These are phyloP conservation scores for Ceratocystis variospora DNA, from an alignment of 2,329 filamentous ascomycete genomes.

Conservation along the genomic window DNA sequence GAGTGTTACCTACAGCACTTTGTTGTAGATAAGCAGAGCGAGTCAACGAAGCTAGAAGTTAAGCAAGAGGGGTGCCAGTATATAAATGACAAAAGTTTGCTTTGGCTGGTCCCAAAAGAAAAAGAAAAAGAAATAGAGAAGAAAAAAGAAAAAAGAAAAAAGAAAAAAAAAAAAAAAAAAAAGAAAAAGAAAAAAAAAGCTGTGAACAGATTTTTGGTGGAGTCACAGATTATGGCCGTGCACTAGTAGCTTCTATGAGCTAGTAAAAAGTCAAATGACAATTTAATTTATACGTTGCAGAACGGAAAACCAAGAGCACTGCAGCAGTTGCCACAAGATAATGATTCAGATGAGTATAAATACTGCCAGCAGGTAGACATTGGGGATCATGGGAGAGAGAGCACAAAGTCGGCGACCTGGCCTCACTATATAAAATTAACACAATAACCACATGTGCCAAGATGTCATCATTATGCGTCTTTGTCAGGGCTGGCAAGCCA, in stretches of 20 bases:
- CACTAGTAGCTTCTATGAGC: not conserved
- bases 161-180: constrained; percentile 9
- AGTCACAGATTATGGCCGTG: not conserved
- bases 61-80: too few species aligned
- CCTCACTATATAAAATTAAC: too few species aligned
- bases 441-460: too few species aligned
- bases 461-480: too few species aligned
- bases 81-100: too few species aligned
- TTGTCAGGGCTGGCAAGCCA: too few species aligned
- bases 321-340: too few species aligned
- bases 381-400: too few species aligned
- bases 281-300: not conserved
- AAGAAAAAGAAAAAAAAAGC: not conserved
- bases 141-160: not conserved
- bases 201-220: constrained; percentile 13
- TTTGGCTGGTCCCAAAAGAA: not conserved
- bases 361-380: too few species aligned
- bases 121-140: constrained; percentile 8
- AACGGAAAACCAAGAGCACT: too few species aligned
- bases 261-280: not conserved
- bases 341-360: too few species aligned
- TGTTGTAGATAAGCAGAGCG: not conserved
- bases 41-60: not conserved
- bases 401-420: too few species aligned
- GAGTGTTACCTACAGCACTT: not conserved